phyloP scores from a whole-genome alignment of 2,329 filamentous ascomycete genomes.

The Botrytis byssoidea region DNA sequence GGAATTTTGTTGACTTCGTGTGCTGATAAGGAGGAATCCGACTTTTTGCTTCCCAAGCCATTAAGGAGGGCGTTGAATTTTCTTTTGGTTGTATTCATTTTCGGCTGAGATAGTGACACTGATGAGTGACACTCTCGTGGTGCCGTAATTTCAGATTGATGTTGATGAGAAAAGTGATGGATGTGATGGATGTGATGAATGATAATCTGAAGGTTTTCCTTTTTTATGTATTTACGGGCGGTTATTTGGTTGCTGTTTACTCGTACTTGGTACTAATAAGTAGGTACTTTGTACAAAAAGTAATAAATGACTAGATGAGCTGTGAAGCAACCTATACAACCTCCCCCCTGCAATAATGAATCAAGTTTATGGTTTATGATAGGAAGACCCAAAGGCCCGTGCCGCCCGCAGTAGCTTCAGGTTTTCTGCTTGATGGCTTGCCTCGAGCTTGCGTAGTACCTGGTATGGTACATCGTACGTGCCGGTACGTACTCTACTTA shows the following conservation, averaged over 20 bases:
- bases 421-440: background rate
- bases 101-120: background rate
- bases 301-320: background rate
- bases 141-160: background rate
- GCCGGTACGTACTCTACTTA: too few relatives aligned
- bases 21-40: constrained; percentile 44
- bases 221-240: constrained; percentile 1
- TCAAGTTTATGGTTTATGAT: background rate
- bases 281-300: background rate
- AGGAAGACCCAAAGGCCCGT: background rate
- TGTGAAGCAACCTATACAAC: background rate
- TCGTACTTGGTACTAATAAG: too few relatives aligned
- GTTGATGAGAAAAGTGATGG: background rate
- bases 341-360: background rate
- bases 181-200: background rate
- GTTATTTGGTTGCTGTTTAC: background rate
- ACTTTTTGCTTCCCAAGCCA: constrained; percentile 52
- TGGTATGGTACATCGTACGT: background rate
- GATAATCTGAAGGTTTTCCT: background rate
- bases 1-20: constrained; percentile 42
- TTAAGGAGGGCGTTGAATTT: constrained; percentile 79
- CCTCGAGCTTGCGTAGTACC: background rate
- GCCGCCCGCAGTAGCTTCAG: background rate
- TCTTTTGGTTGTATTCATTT: constrained; percentile 75
- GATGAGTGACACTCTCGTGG: constrained; percentile 1